Percentiles rank a stretch among this genome's conserved stretches.
Evolutionary conservation across 805 yeast species (phyloP).

Genomic region (Candida corydali): DNA sequence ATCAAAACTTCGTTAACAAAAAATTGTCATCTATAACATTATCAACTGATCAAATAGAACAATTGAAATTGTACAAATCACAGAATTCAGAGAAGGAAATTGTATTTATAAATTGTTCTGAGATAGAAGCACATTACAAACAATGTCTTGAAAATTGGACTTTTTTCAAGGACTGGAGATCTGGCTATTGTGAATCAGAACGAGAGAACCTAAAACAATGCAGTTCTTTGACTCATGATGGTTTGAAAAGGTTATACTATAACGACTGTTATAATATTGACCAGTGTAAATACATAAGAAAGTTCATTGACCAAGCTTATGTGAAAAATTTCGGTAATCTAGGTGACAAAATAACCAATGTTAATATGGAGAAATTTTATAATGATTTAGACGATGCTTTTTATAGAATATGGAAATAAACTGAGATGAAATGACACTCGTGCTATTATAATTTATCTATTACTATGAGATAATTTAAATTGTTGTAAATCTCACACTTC

Average conservation of each 20-base stretch:
- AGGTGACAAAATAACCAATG: slow-evolving; percentile 28
- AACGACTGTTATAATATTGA: slow-evolving; percentile 29
- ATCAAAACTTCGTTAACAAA: not conserved
- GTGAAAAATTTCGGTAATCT: slow-evolving; percentile 34
- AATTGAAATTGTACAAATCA: slow-evolving; percentile 20
- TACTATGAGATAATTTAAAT: no score
- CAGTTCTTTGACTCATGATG: slow-evolving; percentile 30
- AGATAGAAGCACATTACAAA: slow-evolving; percentile 14
- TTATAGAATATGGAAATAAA: slow-evolving; percentile 28
- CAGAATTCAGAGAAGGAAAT: slow-evolving; percentile 22
- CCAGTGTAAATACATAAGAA: slow-evolving; percentile 36
- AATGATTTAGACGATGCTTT: slow-evolving; percentile 28
- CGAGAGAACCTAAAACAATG: slow-evolving; percentile 25
- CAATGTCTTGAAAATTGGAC: slow-evolving; percentile 4
- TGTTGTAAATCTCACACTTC: no score
- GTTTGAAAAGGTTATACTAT: slow-evolving; percentile 30
- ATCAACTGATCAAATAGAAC: not conserved
- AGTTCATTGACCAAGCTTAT: slow-evolving; percentile 32
- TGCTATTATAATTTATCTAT: no score
- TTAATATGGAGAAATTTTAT: slow-evolving; percentile 21
- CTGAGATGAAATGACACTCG: slow-evolving; percentile 16
- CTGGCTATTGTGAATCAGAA: slow-evolving; percentile 27
- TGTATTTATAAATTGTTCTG: slow-evolving; percentile 35
- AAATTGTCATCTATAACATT: not conserved
- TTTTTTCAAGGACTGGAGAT: slow-evolving; percentile 11